A percentile compares a stretch with the other conserved stretches of the same genome.
phyloP scores from a whole-genome alignment of 108 stramenopile species.

The Conticribra weissflogii region DNA sequence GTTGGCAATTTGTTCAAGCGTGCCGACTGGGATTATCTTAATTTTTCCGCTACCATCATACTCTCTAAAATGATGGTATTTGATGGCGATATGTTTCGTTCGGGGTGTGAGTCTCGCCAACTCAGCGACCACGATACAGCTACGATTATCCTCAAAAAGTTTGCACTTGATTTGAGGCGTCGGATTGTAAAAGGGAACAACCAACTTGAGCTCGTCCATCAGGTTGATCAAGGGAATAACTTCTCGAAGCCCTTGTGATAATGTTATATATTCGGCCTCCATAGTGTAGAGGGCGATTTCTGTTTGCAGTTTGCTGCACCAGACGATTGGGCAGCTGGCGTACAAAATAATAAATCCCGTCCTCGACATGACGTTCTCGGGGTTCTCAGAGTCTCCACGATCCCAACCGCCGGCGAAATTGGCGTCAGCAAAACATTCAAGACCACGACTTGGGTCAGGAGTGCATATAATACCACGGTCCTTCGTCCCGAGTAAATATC shows the following conservation, averaged over 20 bases:
- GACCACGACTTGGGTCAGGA: slow-evolving; percentile 20
- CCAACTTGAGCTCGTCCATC: not conserved
- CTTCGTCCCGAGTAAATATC: slow-evolving; percentile 48
- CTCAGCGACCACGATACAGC: too few species aligned
- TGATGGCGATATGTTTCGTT: too few species aligned
- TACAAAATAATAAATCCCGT: slow-evolving; percentile 19
- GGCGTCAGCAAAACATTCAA: slow-evolving; percentile 57
- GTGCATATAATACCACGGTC: slow-evolving; percentile 53
- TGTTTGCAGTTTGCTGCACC: too few species aligned
- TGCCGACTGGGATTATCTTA: slow-evolving; percentile 21
- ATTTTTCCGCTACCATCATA: slow-evolving; percentile 5
- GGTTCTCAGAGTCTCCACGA: slow-evolving; percentile 13
- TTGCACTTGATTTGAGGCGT: slow-evolving; percentile 7
- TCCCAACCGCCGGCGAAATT: slow-evolving; percentile 55
- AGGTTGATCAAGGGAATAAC: slow-evolving; percentile 16
- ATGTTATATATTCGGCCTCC: slow-evolving; percentile 37
- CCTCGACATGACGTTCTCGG: too few species aligned
- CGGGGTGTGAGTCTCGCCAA: too few species aligned
- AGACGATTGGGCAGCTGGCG: slow-evolving; percentile 18
- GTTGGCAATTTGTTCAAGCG: slow-evolving; percentile 39
- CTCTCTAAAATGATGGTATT: too few species aligned
- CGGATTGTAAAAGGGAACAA: not conserved
- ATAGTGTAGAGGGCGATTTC: slow-evolving; percentile 32
- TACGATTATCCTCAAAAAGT: too few species aligned
- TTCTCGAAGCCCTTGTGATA: slow-evolving; percentile 17